Base-by-base conservation (phyloP, 225 moss, liverwort and hornwort genomes). In the Climacium dendroides region DNA sequence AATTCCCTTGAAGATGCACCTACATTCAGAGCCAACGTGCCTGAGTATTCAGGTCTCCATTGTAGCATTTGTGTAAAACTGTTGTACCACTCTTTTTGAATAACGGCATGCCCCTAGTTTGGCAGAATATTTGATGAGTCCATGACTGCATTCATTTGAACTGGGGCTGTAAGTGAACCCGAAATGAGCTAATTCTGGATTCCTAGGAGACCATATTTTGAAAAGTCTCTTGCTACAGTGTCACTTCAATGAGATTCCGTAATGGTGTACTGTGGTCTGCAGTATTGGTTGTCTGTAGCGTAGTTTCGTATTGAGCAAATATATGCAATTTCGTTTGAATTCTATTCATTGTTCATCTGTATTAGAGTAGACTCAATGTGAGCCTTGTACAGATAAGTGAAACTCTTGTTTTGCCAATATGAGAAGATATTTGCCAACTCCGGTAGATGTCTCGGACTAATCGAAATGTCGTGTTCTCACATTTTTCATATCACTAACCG, bases 1-100 rank as follows among this genome's bases (percentile, higher is more conserved):
- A 75, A 34, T 97, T 94, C 93, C 99, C 99, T 89, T 99, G 94
- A 88, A 88, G 13, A 26, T 24, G 30, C 59, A 45, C 3, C 47
- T 19, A 54, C 58, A 25, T 70, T 28, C 50, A 73, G 54, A 80
- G 83, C 61, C 77, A 32, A 25, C 26, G 26, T 29, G 63, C 78
- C 48, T 62, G 85, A 62, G 28, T 74, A 23, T 57, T 65, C 50
- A 58, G 59, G 62, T 37, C 86, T n/a, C 26, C 26, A 23, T 35
- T 81, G 83, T 88, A 84, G 73, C 58, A 69, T 76, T 82, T 14
- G 19, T 92, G 92, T 85, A 89, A 89, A 89, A 79, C 80, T 87
- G 76, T 85, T 89, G 92, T 89, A 90, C 89, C 85, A 85, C 83
- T 85, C 71, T 74, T 74, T 84, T 83, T 39, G 67, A 79, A 64